Base-by-base conservation (phyloP, 2,329 filamentous ascomycete species). In the Fusarium sarcochroum region DNA sequence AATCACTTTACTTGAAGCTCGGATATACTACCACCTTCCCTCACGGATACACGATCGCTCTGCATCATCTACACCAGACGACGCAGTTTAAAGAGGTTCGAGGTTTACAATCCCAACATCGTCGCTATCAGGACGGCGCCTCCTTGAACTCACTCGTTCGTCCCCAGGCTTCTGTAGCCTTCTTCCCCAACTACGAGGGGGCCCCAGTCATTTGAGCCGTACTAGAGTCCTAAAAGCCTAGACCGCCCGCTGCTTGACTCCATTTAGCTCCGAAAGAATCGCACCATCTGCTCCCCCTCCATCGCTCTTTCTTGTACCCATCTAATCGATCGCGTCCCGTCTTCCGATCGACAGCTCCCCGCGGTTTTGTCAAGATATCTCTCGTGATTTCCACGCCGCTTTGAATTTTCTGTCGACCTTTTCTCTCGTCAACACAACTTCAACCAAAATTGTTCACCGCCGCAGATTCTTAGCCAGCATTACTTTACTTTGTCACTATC, bases 191-290 rank as follows among this genome's bases (percentile, higher is more conserved):
- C 59, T 49, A 58, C 58, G 49, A 68, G 30, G 42, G 42, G 40
- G 47, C 38, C 54, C 66, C 60, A 50, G 66, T 72, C 63, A 40
- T 58, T 23, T 55, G 59, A 54, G 57, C 51, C 46, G 37, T 51
- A 49, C 62, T 55, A 60, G 56, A 69, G 52, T 56, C 46, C 46
- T 53, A 52, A 66, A 55, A 59, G 69, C 53, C 70, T 71, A 74
- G 72, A 72, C 71, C 71, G 68, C 69, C 63, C 67, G 60, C 62
- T 71, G 47, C 63, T 62, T 50, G 69, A 67, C 68, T 68, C 59
- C 62, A 56, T 72, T 65, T 74, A 71, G 69, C 64, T 71, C 63
- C 62, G 57, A 70, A 73, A 58, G 35, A 75, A 74, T 73, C 72
- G 72, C 72, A 71, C 72, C 71, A 74, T 70, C 60, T 61, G 35